Conservation (phyloP, 2,329 filamentous ascomycete species). For the Talaromyces sp. region DNA sequence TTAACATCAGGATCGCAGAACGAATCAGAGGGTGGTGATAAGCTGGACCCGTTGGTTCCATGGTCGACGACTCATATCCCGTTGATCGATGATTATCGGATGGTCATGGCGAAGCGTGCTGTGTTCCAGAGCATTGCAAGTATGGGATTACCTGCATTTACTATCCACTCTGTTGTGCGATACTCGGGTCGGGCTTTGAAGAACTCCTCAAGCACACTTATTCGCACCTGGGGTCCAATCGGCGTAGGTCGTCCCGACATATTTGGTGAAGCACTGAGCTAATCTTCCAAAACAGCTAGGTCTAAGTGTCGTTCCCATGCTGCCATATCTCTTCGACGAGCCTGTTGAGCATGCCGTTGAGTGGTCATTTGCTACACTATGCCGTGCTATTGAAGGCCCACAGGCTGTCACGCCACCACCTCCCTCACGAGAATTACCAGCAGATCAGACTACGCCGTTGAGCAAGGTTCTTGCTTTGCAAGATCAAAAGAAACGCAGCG, state of each 20-base stretch:
- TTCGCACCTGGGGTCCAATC: conserved; percentile 87
- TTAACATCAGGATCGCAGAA: conserved; percentile 8
- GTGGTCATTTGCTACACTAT: conserved; percentile 81
- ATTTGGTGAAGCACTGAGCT: not conserved
- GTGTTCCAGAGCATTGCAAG: conserved; percentile 87
- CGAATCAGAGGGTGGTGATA: conserved; percentile 8
- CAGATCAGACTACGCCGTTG: conserved; percentile 23
- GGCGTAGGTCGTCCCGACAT: conserved; percentile 59
- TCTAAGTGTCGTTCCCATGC: conserved; percentile 71
- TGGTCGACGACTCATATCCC: conserved; percentile 53
- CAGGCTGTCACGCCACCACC: conserved; percentile 48
- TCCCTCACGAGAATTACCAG: conserved; percentile 22
- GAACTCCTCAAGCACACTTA: conserved; percentile 66
- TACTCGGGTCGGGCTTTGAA: conserved; percentile 88
- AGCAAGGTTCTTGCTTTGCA: conserved; percentile 23
- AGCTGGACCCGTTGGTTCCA: conserved; percentile 29
- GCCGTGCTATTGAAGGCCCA: conserved; percentile 67
- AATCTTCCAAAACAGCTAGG: conserved; percentile 48
- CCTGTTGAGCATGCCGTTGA: conserved; percentile 91
- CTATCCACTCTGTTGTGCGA: conserved; percentile 86
- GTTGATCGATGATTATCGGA: conserved; percentile 82
- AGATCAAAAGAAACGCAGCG: conserved; percentile 21
- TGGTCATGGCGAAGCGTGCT: conserved; percentile 85
- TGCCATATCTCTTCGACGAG: conserved; percentile 83
- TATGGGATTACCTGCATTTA: conserved; percentile 92